Conservation (phyloP, 352 stramenopile species). For the Halophytophthora batemanensis region DNA sequence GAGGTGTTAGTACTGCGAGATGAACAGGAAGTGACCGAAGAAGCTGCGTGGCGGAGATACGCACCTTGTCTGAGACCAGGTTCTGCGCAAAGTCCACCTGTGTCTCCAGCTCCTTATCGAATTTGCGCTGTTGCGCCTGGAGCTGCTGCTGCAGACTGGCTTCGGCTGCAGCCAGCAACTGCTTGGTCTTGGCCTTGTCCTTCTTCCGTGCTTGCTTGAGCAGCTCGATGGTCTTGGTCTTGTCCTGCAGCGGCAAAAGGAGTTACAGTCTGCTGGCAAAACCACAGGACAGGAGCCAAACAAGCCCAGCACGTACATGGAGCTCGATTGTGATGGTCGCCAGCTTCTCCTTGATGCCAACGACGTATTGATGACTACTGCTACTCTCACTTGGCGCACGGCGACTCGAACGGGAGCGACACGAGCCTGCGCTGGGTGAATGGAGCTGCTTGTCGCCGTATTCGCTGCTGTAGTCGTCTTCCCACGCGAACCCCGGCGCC, state of each 20-base stretch:
- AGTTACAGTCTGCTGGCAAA: constrained; percentile 3
- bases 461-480: constrained; percentile 10
- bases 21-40: no score
- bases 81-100: constrained; percentile 81
- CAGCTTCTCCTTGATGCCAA: constrained; percentile 78
- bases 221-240: constrained; percentile 82
- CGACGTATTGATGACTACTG: constrained; percentile 52
- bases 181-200: constrained; percentile 62
- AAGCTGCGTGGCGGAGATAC: no score
- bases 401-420: constrained; percentile 30
- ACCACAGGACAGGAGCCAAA: neutral
- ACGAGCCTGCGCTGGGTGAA: constrained; percentile 22
- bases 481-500: constrained; percentile 35
- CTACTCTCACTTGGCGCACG: constrained; percentile 18
- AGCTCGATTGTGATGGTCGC: constrained; percentile 78
- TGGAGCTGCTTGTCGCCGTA: constrained; percentile 10
- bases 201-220: constrained; percentile 76
- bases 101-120: constrained; percentile 76
- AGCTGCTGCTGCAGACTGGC: constrained; percentile 49
- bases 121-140: constrained; percentile 50
- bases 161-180: constrained; percentile 46
- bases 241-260: constrained; percentile 42
- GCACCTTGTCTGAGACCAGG: constrained; percentile 71
- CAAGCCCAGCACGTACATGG: constrained; percentile 33
- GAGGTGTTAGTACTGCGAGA: no score